Base-by-base conservation (phyloP, 768 basidiomycete genomes). In the Clitopilus hobsonii region DNA sequence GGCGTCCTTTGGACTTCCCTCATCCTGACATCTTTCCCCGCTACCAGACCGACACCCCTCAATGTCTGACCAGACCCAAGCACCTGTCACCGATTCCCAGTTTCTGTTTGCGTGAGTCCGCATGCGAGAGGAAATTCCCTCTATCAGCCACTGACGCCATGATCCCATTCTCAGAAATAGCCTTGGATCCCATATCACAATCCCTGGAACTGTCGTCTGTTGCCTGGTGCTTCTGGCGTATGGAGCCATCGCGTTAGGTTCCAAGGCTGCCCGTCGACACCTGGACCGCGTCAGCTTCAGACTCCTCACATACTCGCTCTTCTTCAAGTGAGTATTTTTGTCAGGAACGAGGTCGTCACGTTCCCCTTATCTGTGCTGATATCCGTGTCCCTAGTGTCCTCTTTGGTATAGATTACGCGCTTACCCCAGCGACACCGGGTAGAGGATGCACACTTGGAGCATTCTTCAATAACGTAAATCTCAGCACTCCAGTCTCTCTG, bases 201-300 rank as follows among this genome's bases (percentile, higher is more conserved):
- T 45, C 18, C 30, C 32, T 6, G 52, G 52, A 11, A 53, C 32
- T 10, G 20, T 38, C 23, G 52, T 53, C 11, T 53, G 52, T 38
- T 29, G 52, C 38, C 52, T 53, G 16, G 52, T 53, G 1, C 52
- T 53, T 27, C 6, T 38, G 6, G 52, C 52, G 24, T 53, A 53
- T n/a, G 52, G 24, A 2, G 7, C 38, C 11, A 28, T 53, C 32
- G 52, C 52, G 24, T 20, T 18, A 16, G 23, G 38, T 2, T 32
- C 32, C 2, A 23, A 23, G 16, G 29, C 29, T 7, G 32, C 52
- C 24, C 52, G 52, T 38, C 20, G 20, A 13, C 52, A 53, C 38
- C 16, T 53, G 1, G 52, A 53, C 32, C 20, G 52, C 2, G 30
- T 53, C 13, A 53, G 52, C 52, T 53, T 53, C 24, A 32, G 52